phyloP scores from a whole-genome alignment of 305 asterid species.

The Lippia alba region DNA sequence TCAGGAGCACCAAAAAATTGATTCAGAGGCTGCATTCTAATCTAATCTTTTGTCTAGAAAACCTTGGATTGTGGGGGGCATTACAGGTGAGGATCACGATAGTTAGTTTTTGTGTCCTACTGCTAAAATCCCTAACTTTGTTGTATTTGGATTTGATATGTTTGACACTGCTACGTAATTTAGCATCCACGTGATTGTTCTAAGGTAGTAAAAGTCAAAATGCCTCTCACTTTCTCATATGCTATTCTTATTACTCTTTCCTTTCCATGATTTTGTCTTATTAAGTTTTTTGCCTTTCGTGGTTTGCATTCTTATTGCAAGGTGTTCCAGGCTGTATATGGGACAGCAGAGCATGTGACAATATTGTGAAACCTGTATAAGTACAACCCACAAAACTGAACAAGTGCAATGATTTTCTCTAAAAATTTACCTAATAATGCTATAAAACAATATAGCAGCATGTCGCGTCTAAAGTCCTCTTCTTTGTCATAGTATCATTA shows the following conservation, averaged over 20 bases:
- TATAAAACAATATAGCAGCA: background rate
- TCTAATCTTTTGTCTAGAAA: conserved; percentile 75
- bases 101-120: conserved; percentile 16
- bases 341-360: conserved; percentile 1
- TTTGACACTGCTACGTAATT: conserved; percentile 7
- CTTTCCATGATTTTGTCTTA: conserved; percentile 18
- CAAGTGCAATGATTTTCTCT: background rate
- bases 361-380: conserved; percentile 8
- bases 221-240: conserved; percentile 1
- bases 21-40: conserved; percentile 73
- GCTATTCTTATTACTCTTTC: conserved; percentile 6
- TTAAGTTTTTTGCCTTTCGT: background rate
- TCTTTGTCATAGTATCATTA: background rate
- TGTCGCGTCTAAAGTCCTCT: background rate
- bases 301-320: conserved; percentile 1
- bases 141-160: conserved; percentile 12
- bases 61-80: conserved; percentile 94
- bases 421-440: background rate
- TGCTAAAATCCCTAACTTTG: conserved; percentile 23
- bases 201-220: background rate
- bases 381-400: conserved; percentile 9
- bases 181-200: conserved; percentile 21
- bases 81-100: conserved; percentile 65
- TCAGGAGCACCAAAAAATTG: conserved; percentile 58
- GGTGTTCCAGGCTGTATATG: background rate